Evolutionary conservation across 768 basidiomycete genomes (phyloP).

Genomic region (Cyclocybe cylindracea): DNA sequence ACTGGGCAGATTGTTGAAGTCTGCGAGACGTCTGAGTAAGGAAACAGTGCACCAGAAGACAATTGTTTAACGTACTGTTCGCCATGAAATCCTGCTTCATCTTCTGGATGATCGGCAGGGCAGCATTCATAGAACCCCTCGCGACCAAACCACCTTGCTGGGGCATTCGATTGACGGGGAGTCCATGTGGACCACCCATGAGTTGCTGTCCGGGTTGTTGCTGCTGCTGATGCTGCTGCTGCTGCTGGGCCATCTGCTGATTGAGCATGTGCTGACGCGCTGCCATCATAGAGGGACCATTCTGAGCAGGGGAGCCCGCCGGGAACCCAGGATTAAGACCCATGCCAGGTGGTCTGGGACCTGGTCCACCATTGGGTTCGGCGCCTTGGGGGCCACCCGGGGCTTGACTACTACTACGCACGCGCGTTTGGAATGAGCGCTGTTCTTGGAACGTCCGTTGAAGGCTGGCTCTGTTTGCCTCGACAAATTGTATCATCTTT

Average conservation of each 20-base stretch:
- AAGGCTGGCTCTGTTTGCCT: slow-evolving; percentile 49
- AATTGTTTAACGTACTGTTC: slow-evolving; percentile 16
- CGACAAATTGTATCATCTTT: slow-evolving; percentile 55
- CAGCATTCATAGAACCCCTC: not conserved
- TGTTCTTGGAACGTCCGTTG: slow-evolving; percentile 42
- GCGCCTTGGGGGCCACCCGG: slow-evolving; percentile 5
- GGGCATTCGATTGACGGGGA: slow-evolving; percentile 5
- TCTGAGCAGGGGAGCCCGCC: not conserved
- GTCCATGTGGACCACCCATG: slow-evolving; percentile 1
- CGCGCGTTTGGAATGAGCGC: slow-evolving; percentile 31
- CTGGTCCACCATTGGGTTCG: slow-evolving; percentile 3
- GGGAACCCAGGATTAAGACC: slow-evolving; percentile 8
- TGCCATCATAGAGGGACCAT: not conserved
- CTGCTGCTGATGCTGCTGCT: slow-evolving; percentile 16
- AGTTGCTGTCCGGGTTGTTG: slow-evolving; percentile 18
- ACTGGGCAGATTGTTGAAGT: slow-evolving; percentile 30
- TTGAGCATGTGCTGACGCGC: not conserved
- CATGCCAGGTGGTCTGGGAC: not conserved
- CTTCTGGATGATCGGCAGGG: slow-evolving; percentile 22
- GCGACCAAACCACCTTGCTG: slow-evolving; percentile 3
- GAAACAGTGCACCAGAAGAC: not conserved
- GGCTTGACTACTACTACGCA: slow-evolving; percentile 19
- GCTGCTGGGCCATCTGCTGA: slow-evolving; percentile 14
- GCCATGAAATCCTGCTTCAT: slow-evolving; percentile 34
- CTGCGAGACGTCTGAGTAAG: slow-evolving; percentile 24